These are phyloP conservation scores for Ophiognomonia clavigignenti-juglandacearum DNA, from an alignment of 2,329 filamentous ascomycete genomes.

Conservation along the genomic window DNA sequence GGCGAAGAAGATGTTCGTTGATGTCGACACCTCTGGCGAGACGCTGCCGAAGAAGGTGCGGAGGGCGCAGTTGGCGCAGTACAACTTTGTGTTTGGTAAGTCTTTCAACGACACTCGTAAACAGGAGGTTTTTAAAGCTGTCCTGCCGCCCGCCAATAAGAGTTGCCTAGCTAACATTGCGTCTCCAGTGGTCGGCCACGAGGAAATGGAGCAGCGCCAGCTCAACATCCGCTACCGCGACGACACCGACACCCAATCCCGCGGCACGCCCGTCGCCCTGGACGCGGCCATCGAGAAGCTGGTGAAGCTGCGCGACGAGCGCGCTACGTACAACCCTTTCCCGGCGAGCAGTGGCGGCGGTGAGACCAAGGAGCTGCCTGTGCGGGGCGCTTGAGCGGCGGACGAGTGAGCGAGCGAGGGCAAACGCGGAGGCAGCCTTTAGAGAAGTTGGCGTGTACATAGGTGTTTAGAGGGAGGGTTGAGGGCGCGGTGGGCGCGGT, in stretches of 20 bases:
- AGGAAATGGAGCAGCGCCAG: constrained; percentile 55
- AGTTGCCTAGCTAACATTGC: neutral
- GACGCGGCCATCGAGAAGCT: constrained; percentile 54
- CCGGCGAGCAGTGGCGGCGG: constrained; percentile 20
- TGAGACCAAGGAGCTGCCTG: constrained; percentile 18
- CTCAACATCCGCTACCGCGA: constrained; percentile 62
- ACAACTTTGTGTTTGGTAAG: constrained; percentile 77
- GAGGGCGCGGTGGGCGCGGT: too few species aligned
- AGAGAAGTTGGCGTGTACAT: too few species aligned
- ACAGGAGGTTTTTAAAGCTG: neutral
- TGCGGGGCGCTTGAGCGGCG: too few species aligned
- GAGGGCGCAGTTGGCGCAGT: constrained; percentile 72
- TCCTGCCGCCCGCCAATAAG: neutral
- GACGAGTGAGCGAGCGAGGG: too few species aligned
- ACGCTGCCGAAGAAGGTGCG: constrained; percentile 89
- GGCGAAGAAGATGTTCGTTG: constrained; percentile 63
- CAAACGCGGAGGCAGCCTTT: too few species aligned
- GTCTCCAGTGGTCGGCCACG: constrained; percentile 51
- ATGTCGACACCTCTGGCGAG: constrained; percentile 68
- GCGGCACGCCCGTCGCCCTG: constrained; percentile 54
- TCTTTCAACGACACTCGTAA: neutral
- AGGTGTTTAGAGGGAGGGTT: too few species aligned
- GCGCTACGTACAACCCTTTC: constrained; percentile 33
- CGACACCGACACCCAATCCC: constrained; percentile 56
- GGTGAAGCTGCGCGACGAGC: constrained; percentile 44